Conservation (phyloP, 331 rosid species). For the Telfairia occidentalis region DNA sequence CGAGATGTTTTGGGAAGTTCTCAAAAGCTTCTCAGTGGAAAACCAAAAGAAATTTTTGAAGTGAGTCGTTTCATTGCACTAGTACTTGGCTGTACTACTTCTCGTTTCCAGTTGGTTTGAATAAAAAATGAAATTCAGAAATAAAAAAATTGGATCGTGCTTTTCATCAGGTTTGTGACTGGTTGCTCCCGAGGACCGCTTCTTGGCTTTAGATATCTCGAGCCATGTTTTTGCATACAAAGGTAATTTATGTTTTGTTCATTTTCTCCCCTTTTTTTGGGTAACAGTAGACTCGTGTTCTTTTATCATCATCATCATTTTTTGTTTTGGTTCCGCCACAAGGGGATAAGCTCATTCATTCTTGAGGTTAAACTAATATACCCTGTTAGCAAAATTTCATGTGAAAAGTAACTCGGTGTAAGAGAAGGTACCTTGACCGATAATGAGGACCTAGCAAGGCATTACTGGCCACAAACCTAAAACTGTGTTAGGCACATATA, state of each 20-base stretch:
- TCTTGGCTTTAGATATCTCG: conserved; percentile 83
- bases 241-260: conserved; percentile 34
- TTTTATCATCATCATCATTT: neutral
- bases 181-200: conserved; percentile 97
- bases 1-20: conserved; percentile 85
- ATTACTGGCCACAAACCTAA: neutral
- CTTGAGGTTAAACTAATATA: neutral
- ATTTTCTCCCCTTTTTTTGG: neutral
- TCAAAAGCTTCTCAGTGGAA: conserved; percentile 76
- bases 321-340: neutral
- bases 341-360: neutral
- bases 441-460: neutral
- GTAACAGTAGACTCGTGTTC: neutral
- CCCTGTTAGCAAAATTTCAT: neutral
- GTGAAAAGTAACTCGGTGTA: neutral
- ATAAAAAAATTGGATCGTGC: neutral
- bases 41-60: conserved; percentile 78
- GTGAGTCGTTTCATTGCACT: conserved; percentile 33
- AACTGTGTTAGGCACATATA: neutral
- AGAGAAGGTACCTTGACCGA: neutral
- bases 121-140: neutral
- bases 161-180: conserved; percentile 68
- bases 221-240: conserved; percentile 87
- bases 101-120: neutral
- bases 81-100: neutral